phyloP scores from a whole-genome alignment of 768 basidiomycete species.

The Cyathus striatus region DNA sequence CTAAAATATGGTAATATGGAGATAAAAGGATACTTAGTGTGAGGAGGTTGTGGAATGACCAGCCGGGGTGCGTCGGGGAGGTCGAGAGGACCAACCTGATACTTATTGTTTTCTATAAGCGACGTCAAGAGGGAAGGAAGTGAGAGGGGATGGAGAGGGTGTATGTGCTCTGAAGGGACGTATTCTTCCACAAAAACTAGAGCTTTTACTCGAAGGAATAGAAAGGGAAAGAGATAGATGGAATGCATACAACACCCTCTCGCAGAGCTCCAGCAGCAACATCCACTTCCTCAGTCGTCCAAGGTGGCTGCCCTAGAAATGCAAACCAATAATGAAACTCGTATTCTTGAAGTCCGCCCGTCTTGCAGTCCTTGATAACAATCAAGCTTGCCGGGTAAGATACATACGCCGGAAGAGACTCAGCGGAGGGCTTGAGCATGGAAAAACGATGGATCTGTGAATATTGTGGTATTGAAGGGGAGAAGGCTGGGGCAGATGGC shows the following conservation, averaged over 20 bases:
- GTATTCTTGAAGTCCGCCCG: conserved; percentile 90
- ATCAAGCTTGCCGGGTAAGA: conserved; percentile 71
- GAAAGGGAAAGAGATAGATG: conserved; percentile 61
- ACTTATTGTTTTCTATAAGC: conserved; percentile 37
- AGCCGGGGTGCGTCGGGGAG: conserved; percentile 69
- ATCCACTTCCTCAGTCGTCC: conserved; percentile 71
- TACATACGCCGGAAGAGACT: conserved; percentile 55
- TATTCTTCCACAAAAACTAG: conserved; percentile 31
- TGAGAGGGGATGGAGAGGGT: not conserved
- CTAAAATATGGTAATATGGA: too few relatives aligned
- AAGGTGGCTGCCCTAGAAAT: conserved; percentile 91
- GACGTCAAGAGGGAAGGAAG: not conserved
- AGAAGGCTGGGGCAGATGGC: not conserved
- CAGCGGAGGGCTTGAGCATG: conserved; percentile 77
- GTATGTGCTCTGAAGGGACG: conserved; percentile 1
- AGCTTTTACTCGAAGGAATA: conserved; percentile 22
- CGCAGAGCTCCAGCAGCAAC: conserved; percentile 40
- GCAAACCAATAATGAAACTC: conserved; percentile 98
- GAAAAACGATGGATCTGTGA: conserved; percentile 85
- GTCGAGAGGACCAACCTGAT: conserved; percentile 91
- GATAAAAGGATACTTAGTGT: too few relatives aligned
- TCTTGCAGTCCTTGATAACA: conserved; percentile 70
- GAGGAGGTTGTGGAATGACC: conserved; percentile 92
- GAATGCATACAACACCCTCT: conserved; percentile 29
- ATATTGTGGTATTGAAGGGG: conserved; percentile 23